Base-by-base conservation (phyloP, 441 rosid species). In the Breynia disticha region DNA sequence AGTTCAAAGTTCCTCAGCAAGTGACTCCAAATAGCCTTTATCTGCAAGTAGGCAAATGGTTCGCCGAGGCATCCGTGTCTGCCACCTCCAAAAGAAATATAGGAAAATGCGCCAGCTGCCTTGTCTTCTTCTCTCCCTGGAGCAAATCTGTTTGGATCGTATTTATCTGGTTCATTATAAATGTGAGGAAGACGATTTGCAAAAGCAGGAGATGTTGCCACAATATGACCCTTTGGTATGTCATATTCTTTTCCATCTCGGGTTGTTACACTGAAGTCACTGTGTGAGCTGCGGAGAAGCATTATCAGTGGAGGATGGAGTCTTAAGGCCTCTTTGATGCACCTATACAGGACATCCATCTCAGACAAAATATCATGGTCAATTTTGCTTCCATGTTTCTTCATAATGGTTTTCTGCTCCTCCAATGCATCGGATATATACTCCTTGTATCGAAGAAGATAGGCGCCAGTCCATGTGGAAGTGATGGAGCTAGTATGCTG, bases 401-500 rank as follows among this genome's bases (percentile, higher is more conserved):
- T 69, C 72, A 85, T 74, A 67, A 94, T 62, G 47, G 46, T 63
- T 69, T 75, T 87, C 78, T 94, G 99, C 75, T 90, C 99, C 41
- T 85, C 87, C 60, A 71, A 4, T 14, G 84, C 97, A 24, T 79
- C 82, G 8, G 83, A 64, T 54, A 82, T 64, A 70, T 68, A 78
- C 54, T 87, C 55, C 65, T 78, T 83, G 76, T 80, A 68, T 24
- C 64, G 65, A 55, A 87, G 76, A 53, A 89, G 87, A 58, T 93
- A 89, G 64, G 97, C 93, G 28, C 99, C 97, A 0, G 96, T 87
- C 99, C 99, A 94, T 0, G 84, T 79, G 57, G 97, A 94, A 60
- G 99, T 90, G 72, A 94, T 94, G 46, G 99, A 94, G 69, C 99
- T 94, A n/a, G 99, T 94, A 70, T 94, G 99, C 79, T 94, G 99